These are phyloP conservation scores for Stachybotrys chlorohalonatus DNA, from an alignment of 2,329 filamentous ascomycete species.

Conservation along the genomic window DNA sequence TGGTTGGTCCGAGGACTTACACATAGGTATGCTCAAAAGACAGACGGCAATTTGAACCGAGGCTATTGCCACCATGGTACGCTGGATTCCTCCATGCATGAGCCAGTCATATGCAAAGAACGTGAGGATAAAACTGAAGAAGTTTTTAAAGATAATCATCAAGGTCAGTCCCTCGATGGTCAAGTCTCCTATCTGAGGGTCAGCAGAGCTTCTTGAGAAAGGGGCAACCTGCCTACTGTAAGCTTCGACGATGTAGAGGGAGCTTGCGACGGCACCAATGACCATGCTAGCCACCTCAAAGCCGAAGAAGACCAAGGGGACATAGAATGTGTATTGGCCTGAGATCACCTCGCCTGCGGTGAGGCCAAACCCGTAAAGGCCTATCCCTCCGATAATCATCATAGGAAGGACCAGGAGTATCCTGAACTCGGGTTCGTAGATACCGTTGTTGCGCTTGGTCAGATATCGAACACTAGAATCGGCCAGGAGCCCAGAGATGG, in stretches of 20 bases:
- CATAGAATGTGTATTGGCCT: constrained; percentile 56
- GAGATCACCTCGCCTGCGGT: constrained; percentile 51
- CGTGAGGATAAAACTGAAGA: constrained; percentile 81
- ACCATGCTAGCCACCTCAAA: constrained; percentile 87
- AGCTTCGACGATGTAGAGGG: constrained; percentile 85
- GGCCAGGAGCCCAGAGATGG: constrained; percentile 62
- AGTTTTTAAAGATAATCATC: constrained; percentile 87
- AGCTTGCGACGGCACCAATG: constrained; percentile 75
- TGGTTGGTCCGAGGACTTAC: constrained; percentile 43
- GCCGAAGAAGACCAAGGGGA: constrained; percentile 74
- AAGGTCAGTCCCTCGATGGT: constrained; percentile 84
- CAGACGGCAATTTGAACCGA: constrained; percentile 74
- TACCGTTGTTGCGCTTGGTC: constrained; percentile 65
- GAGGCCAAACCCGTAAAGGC: constrained; percentile 77
- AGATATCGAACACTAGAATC: constrained; percentile 64
- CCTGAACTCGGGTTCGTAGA: constrained; percentile 88
- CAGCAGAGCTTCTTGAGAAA: background rate
- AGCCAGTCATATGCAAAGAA: constrained; percentile 83
- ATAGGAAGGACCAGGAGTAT: constrained; percentile 77
- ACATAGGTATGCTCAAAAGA: constrained; percentile 63
- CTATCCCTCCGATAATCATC: constrained; percentile 66
- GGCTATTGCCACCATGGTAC: constrained; percentile 59
- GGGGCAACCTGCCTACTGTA: constrained; percentile 53
- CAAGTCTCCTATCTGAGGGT: constrained; percentile 50
- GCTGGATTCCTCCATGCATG: constrained; percentile 49